Evolutionary conservation across 192 early-diverging fungal genomes (phyloP).

Genomic region (Backusella tuberculispora): DNA sequence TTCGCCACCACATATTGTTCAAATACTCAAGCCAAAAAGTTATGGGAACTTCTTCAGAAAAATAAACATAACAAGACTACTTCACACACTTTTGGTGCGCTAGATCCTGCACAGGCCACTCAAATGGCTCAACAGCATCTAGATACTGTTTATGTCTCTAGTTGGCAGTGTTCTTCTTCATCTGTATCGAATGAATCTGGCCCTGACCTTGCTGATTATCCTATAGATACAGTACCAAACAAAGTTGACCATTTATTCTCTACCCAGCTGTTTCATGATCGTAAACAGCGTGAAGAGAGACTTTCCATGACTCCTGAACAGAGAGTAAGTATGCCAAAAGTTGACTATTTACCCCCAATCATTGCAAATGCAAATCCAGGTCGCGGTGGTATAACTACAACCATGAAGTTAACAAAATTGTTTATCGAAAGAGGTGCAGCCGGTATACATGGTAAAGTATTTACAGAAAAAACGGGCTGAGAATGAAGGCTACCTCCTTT

Average conservation of each 20-base stretch:
- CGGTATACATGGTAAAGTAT: conserved; percentile 74
- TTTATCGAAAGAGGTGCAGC: conserved; percentile 96
- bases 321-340: conserved; percentile 65
- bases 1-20: conserved; percentile 77
- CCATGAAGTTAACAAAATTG: conserved; percentile 96
- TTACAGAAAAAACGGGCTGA: no score
- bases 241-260: conserved; percentile 98
- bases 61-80: conserved; percentile 80
- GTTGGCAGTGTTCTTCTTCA: conserved; percentile 96
- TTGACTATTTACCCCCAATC: conserved; percentile 93
- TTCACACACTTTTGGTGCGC: conserved; percentile 91
- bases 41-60: conserved; percentile 79
- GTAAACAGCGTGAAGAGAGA: conserved; percentile 92
- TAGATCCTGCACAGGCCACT: conserved; percentile 89
- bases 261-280: conserved; percentile 96
- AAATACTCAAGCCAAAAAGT: conserved; percentile 89
- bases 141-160: conserved; percentile 96
- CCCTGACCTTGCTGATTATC: conserved; percentile 97
- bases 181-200: conserved; percentile 94
- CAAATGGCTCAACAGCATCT: conserved; percentile 93
- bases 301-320: conserved; percentile 64
- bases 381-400: conserved; percentile 95
- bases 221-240: conserved; percentile 96
- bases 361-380: conserved; percentile 98
- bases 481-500: neutral